Percentiles rank a stretch among this genome's conserved stretches.
Conservation (phyloP, 2,329 filamentous ascomycete species). For the Knoxdaviesia proteae region DNA sequence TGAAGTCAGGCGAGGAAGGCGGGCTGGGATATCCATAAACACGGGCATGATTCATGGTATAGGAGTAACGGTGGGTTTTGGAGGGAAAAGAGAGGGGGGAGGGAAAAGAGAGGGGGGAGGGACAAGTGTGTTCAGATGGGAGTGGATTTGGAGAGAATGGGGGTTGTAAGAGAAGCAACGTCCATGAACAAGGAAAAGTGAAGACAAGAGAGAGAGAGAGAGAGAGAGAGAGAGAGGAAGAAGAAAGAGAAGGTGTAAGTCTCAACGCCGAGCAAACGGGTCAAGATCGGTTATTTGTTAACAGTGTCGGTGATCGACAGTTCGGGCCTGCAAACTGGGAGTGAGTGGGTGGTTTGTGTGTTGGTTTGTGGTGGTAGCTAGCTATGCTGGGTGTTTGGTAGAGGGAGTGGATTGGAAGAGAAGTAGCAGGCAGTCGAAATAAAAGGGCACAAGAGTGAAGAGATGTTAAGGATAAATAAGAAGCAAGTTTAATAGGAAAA, state of each 20-base stretch:
- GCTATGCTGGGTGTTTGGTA: not conserved
- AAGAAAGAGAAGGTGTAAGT: slow-evolving; percentile 1
- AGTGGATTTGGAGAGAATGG: no score
- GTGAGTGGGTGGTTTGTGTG: not conserved
- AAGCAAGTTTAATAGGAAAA: not conserved
- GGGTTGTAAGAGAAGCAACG: no score
- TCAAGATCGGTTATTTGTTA: not conserved
- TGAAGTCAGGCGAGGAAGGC: slow-evolving; percentile 35
- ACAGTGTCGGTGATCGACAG: not conserved
- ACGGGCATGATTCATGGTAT: slow-evolving; percentile 39
- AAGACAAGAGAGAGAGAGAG: slow-evolving; percentile 1
- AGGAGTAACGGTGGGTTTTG: slow-evolving; percentile 1
- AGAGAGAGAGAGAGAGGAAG: not conserved
- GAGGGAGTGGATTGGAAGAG: not conserved
- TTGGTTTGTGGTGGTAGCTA: not conserved
- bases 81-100: not conserved
- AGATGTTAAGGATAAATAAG: not conserved
- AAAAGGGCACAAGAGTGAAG: not conserved
- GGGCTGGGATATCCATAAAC: slow-evolving; percentile 35
- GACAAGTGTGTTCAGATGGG: not conserved
- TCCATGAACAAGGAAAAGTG: not conserved
- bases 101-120: not conserved
- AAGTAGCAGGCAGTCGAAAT: not conserved
- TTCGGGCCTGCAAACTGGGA: not conserved
- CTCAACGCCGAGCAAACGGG: no score